Conservation (phyloP, 495 filamentous ascomycete genomes). For the Hyaloscypha finlandica region DNA sequence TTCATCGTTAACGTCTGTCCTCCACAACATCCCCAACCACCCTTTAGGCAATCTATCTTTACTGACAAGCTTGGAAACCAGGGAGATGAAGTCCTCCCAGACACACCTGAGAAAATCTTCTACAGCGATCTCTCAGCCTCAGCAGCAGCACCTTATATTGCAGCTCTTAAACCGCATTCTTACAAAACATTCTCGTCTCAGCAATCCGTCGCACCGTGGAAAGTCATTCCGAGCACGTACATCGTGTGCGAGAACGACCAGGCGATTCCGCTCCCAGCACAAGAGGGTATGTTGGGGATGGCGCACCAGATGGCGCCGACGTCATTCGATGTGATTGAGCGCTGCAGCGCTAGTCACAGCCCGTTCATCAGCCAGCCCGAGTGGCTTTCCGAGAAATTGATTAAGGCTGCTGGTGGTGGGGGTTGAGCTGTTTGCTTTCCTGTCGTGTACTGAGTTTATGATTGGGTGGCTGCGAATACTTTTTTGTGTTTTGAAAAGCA, state of each 20-base stretch:
- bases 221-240: slow-evolving; percentile 23
- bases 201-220: slow-evolving; percentile 20
- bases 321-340: slow-evolving; percentile 31
- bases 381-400: slow-evolving; percentile 29
- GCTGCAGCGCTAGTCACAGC: slow-evolving; percentile 36
- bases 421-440: slow-evolving; percentile 3
- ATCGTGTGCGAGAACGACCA: slow-evolving; percentile 32
- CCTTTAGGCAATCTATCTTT: background rate
- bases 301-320: slow-evolving; percentile 6
- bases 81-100: slow-evolving; percentile 14
- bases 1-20: slow-evolving; percentile 18
- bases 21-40: background rate
- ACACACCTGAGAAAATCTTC: slow-evolving; percentile 21
- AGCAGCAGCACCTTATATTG: slow-evolving; percentile 14
- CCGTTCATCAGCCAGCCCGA: slow-evolving; percentile 38
- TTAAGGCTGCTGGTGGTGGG: slow-evolving; percentile 18
- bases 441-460: background rate
- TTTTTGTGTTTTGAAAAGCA: background rate
- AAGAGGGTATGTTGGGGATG: slow-evolving; percentile 23
- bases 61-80: background rate
- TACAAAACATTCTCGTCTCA: slow-evolving; percentile 20
- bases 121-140: slow-evolving; percentile 26
- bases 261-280: slow-evolving; percentile 27
- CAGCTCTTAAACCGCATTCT: slow-evolving; percentile 19
- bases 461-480: background rate